Evolutionary conservation across 495 filamentous ascomycete genomes (phyloP).

Genomic region (Trichoderma virens): DNA sequence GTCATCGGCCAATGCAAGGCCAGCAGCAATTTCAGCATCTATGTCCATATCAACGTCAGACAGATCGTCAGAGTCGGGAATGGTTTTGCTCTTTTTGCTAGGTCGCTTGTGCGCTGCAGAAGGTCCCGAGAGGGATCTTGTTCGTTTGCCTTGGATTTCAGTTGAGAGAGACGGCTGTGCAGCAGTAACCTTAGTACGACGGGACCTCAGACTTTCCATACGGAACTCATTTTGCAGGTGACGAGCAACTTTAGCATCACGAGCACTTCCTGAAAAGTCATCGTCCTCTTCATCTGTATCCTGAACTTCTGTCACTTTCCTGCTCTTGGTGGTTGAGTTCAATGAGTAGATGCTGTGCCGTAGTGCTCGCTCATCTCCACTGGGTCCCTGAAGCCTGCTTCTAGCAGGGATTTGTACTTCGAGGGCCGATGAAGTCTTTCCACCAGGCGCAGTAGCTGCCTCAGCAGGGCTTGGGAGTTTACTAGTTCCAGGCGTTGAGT

Average conservation of each 20-base stretch:
- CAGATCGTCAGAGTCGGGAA: not conserved
- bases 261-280: conserved; percentile 18
- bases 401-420: conserved; percentile 8
- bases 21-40: not conserved
- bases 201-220: not conserved
- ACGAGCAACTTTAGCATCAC: conserved; percentile 29
- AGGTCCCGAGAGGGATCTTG: not conserved
- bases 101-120: not conserved
- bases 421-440: not conserved
- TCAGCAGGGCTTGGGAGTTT: conserved; percentile 50
- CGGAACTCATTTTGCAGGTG: conserved; percentile 27
- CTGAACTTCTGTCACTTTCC: conserved; percentile 25
- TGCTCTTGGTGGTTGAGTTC: conserved; percentile 24
- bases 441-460: not conserved
- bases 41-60: not conserved
- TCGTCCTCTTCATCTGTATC: conserved; percentile 27
- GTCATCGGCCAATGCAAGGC: not conserved
- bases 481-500: conserved; percentile 74
- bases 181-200: not conserved
- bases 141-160: not conserved
- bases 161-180: conserved; percentile 1
- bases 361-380: conserved; percentile 13
- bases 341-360: conserved; percentile 22
- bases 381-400: not conserved
- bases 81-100: not conserved